phyloP scores from a whole-genome alignment of 345 rosid species.

The Eutrema japonicum region DNA sequence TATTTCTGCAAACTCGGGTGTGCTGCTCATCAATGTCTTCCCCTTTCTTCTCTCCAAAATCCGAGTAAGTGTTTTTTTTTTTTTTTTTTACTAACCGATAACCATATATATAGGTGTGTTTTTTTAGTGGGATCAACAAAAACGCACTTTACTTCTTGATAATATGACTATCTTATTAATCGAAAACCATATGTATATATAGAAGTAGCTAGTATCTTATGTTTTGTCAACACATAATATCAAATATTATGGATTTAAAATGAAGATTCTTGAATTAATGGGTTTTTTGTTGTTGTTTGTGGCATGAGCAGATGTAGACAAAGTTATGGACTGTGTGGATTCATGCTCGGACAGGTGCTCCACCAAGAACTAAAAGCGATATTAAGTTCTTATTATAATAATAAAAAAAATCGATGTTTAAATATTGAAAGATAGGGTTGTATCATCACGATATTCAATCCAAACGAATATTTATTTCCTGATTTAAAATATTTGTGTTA shows the following conservation, averaged over 20 bases:
- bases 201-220: not conserved
- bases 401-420: not conserved
- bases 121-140: not conserved
- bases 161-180: not conserved
- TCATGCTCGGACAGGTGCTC: slow-evolving; percentile 36
- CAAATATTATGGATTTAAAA: not conserved
- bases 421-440: not conserved
- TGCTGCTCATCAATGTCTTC: slow-evolving; percentile 32
- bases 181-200: not conserved
- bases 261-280: not conserved
- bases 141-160: not conserved
- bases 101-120: too few relatives aligned
- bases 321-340: slow-evolving; percentile 29
- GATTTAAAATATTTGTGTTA: not conserved
- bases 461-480: not conserved
- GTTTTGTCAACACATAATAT: not conserved
- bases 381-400: not conserved
- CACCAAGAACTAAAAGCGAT: slow-evolving; percentile 5
- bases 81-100: too few relatives aligned
- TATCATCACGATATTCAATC: not conserved
- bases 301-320: slow-evolving; percentile 26
- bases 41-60: slow-evolving; percentile 27
- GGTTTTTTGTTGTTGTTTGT: slow-evolving; percentile 13
- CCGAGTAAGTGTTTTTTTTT: slow-evolving; percentile 29
- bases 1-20: slow-evolving; percentile 37